A percentile compares a stretch with the other conserved stretches of the same genome.
These are phyloP conservation scores for Thinopyrum obtusiflorum DNA, from an alignment of 202 grass and related monocot genomes.

Conservation along the genomic window DNA sequence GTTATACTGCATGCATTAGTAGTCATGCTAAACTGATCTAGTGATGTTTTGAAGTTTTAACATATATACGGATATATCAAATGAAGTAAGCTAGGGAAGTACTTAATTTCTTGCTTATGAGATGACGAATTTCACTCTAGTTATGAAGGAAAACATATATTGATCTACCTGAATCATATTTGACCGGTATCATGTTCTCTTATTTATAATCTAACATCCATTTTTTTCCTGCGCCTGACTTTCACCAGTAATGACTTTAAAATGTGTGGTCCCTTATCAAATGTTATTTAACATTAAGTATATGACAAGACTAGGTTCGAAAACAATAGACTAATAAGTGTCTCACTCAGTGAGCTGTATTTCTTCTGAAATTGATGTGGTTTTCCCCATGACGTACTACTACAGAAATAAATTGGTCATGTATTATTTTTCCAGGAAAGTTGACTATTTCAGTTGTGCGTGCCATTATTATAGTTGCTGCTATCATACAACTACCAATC, in stretches of 20 bases:
- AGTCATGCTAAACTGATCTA: neutral
- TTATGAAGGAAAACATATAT: neutral
- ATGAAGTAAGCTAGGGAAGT: neutral
- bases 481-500: slow-evolving; percentile 7
- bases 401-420: slow-evolving; percentile 13
- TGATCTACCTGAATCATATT: slow-evolving; percentile 5
- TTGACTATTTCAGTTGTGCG: neutral
- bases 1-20: neutral
- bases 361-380: neutral
- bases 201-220: neutral
- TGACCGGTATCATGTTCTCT: neutral
- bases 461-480: slow-evolving; percentile 3
- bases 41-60: slow-evolving; percentile 11
- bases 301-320: neutral
- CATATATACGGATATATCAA: neutral
- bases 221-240: neutral
- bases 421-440: neutral
- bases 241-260: neutral
- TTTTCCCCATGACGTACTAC: neutral
- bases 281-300: neutral
- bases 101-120: slow-evolving; percentile 15
- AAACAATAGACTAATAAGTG: neutral
- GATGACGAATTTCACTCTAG: neutral
- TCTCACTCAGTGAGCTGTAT: neutral
- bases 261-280: neutral